These are phyloP conservation scores for Hortaea werneckii DNA, from an alignment of 2,329 filamentous ascomycete species.

Conservation along the genomic window DNA sequence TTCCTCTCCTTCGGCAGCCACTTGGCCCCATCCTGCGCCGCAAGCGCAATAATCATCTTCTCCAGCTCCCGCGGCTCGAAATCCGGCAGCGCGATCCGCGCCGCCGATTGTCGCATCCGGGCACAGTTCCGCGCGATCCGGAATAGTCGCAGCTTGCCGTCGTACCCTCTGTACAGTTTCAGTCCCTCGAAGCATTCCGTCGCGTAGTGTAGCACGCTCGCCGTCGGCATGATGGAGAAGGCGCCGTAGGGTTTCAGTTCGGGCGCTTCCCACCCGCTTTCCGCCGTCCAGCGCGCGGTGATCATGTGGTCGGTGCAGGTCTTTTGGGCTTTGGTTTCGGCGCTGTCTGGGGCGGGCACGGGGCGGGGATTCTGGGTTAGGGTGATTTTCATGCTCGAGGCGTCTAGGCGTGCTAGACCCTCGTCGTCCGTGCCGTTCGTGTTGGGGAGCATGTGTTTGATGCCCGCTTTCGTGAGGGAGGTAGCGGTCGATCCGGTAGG, in stretches of 20 bases:
- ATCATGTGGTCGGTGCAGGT: constrained; percentile 81
- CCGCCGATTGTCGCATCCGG: constrained; percentile 47
- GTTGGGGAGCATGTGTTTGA: constrained; percentile 21
- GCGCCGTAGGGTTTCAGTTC: constrained; percentile 69
- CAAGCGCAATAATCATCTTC: constrained; percentile 61
- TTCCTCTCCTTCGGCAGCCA: constrained; percentile 65
- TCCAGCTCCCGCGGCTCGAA: constrained; percentile 64
- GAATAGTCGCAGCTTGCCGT: constrained; percentile 66
- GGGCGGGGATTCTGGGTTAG: constrained; percentile 32
- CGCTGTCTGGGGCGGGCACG: constrained; percentile 31
- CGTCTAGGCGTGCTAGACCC: constrained; percentile 32
- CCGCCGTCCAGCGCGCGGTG: constrained; percentile 55
- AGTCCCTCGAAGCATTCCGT: constrained; percentile 85
- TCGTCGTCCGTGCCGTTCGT: constrained; percentile 12
- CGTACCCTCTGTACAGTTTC: constrained; percentile 60
- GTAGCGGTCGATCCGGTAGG: constrained; percentile 26
- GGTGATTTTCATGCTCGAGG: constrained; percentile 32
- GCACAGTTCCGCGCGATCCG: constrained; percentile 63
- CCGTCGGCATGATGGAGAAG: constrained; percentile 67
- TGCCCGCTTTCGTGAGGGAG: constrained; percentile 27
- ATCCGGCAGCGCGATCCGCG: constrained; percentile 61
- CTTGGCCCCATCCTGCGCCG: constrained; percentile 61
- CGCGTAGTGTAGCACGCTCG: constrained; percentile 75
- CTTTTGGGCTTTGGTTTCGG: constrained; percentile 30
- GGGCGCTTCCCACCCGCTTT: constrained; percentile 61